phyloP scores from a whole-genome alignment of 1,139 yeast species.

The Meyerozyma guilliermondii region DNA sequence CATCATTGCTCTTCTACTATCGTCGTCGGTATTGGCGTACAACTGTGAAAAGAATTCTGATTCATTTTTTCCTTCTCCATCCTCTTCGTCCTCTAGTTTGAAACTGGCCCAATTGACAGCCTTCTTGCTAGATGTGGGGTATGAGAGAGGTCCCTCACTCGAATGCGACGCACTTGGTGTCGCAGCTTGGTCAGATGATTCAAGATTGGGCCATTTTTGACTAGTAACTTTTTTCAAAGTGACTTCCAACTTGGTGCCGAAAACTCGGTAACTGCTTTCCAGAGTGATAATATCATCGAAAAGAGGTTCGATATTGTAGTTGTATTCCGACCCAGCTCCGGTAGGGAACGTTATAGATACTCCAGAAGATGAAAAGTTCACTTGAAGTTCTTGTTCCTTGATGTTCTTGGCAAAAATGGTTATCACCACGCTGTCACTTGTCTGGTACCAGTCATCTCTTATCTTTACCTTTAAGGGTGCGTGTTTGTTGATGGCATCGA shows the following conservation, averaged over 20 bases:
- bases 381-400: conserved; percentile 37
- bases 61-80: conserved; percentile 37
- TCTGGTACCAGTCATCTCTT: conserved; percentile 80
- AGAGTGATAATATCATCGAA: conserved; percentile 45
- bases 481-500: conserved; percentile 31
- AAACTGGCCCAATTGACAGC: conserved; percentile 71
- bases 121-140: conserved; percentile 62
- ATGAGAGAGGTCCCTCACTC: conserved; percentile 21
- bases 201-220: conserved; percentile 44
- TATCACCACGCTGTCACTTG: conserved; percentile 49
- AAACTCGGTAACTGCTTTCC: conserved; percentile 46
- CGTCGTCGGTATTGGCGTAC: conserved; percentile 80
- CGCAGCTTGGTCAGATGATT: conserved; percentile 16
- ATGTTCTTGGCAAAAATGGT: conserved; percentile 70
- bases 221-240: conserved; percentile 32
- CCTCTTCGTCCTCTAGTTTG: conserved; percentile 50
- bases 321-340: conserved; percentile 41
- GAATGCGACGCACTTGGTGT: conserved; percentile 2
- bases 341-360: conserved; percentile 44
- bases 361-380: conserved; percentile 28
- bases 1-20: conserved; percentile 92
- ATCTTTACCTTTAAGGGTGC: conserved; percentile 43
- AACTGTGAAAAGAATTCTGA: conserved; percentile 71
- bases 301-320: conserved; percentile 47
- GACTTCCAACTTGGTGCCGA: conserved; percentile 74